These are phyloP conservation scores for Alternaria panax DNA, from an alignment of 2,329 filamentous ascomycete species.

Conservation along the genomic window DNA sequence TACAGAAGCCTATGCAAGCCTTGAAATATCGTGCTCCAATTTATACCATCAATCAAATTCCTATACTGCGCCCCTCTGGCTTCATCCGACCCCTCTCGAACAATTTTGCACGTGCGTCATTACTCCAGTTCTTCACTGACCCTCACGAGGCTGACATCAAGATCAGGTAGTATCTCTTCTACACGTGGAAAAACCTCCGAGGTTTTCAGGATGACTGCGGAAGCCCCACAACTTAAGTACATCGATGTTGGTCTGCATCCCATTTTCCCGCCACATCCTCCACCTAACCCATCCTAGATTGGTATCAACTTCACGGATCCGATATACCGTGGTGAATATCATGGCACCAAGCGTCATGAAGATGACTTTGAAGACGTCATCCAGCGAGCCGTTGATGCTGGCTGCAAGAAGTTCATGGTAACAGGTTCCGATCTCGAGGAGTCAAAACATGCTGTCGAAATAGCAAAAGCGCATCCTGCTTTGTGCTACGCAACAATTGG, in stretches of 20 bases:
- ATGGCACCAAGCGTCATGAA: constrained; percentile 77
- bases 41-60: not conserved
- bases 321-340: constrained; percentile 84
- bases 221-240: constrained; percentile 41
- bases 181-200: not conserved
- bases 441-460: constrained; percentile 74
- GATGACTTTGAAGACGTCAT: constrained; percentile 79
- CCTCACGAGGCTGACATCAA: not conserved
- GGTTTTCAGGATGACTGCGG: constrained; percentile 6
- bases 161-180: not conserved
- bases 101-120: constrained; percentile 23
- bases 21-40: not conserved
- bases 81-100: not conserved
- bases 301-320: constrained; percentile 96
- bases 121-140: not conserved
- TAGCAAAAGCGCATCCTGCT: constrained; percentile 77
- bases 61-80: not conserved
- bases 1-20: constrained; percentile 4
- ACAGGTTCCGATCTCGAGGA: constrained; percentile 88
- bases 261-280: constrained; percentile 9
- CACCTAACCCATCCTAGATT: constrained; percentile 60
- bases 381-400: constrained; percentile 76
- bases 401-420: constrained; percentile 89
- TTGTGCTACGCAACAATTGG: constrained; percentile 89
- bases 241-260: constrained; percentile 53